Evolutionary conservation across 2,329 filamentous ascomycete species (phyloP).

Genomic region (Aspergillus sp.): DNA sequence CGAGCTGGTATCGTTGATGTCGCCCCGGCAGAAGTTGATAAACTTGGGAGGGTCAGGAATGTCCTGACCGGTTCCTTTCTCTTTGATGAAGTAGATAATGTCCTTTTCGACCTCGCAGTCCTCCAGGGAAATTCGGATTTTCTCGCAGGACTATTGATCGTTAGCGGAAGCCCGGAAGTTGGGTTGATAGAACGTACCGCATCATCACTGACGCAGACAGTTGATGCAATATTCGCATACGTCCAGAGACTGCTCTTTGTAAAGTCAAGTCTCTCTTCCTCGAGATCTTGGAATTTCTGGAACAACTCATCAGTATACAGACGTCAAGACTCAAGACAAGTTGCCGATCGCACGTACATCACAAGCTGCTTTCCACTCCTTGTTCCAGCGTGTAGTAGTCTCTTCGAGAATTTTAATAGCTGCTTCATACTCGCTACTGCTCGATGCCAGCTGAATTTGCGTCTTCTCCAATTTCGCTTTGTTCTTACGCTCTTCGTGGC

Average conservation of each 20-base stretch:
- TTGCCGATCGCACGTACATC: constrained; percentile 54
- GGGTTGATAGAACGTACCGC: constrained; percentile 50
- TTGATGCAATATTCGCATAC: constrained; percentile 95
- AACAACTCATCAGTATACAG: constrained; percentile 23
- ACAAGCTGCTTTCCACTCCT: constrained; percentile 96
- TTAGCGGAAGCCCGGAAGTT: constrained; percentile 14
- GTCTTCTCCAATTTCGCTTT: constrained; percentile 99
- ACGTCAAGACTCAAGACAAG: neutral
- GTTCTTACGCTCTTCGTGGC: constrained; percentile 97
- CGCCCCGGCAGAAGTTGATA: constrained; percentile 95
- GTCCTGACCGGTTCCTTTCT: constrained; percentile 89
- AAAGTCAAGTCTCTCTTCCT: constrained; percentile 95
- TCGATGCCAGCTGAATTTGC: constrained; percentile 87
- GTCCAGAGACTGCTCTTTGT: constrained; percentile 97
- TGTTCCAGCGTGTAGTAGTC: constrained; percentile 92
- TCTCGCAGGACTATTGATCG: constrained; percentile 73
- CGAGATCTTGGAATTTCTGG: constrained; percentile 95
- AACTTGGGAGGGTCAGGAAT: constrained; percentile 97
- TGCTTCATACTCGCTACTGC: constrained; percentile 89
- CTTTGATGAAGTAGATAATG: constrained; percentile 83
- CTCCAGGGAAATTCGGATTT: constrained; percentile 88
- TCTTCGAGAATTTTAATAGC: constrained; percentile 93
- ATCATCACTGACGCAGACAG: constrained; percentile 96
- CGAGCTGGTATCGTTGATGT: constrained; percentile 73
- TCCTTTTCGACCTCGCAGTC: constrained; percentile 97